A percentile compares a stretch with the other conserved stretches of the same genome.
These are phyloP conservation scores for Mortierella sp. DNA, from an alignment of 371 early-diverging fungal species.

Conservation along the genomic window DNA sequence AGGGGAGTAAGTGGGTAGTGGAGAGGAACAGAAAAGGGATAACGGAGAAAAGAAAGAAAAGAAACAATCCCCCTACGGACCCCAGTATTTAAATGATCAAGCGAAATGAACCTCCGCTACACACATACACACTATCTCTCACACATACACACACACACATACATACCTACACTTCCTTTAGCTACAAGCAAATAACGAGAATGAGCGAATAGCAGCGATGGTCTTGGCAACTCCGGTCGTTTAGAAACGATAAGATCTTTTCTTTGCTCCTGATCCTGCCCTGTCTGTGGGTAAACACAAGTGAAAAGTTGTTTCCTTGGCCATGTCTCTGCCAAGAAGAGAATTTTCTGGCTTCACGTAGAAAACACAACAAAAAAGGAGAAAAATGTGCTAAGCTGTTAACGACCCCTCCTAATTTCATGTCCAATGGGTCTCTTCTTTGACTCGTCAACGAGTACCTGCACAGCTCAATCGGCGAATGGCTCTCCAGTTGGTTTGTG, in stretches of 20 bases:
- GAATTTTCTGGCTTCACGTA: not conserved
- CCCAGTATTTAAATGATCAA: not conserved
- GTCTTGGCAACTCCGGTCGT: not conserved
- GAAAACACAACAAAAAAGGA: no score
- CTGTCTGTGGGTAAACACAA: not conserved
- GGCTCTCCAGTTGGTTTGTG: no score
- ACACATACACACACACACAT: no score
- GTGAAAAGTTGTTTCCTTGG: not conserved
- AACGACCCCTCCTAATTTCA: no score
- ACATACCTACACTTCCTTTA: no score
- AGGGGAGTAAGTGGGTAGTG: not conserved
- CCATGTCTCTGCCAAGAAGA: constrained; percentile 1
- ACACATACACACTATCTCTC: no score
- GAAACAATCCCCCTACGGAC: not conserved
- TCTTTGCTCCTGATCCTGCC: no score
- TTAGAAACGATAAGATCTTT: not conserved
- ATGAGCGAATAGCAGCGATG: not conserved
- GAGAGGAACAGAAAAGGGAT: not conserved
- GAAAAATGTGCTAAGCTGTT: no score
- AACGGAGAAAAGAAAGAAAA: not conserved
- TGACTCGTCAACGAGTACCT: no score
- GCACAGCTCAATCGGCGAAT: no score
- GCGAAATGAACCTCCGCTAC: not conserved
- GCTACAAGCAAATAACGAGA: no score
- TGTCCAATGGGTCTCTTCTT: no score